Percentiles rank a stretch among this genome's conserved stretches.
phyloP scores from a whole-genome alignment of 768 basidiomycete genomes.

The Suillus weaverae region DNA sequence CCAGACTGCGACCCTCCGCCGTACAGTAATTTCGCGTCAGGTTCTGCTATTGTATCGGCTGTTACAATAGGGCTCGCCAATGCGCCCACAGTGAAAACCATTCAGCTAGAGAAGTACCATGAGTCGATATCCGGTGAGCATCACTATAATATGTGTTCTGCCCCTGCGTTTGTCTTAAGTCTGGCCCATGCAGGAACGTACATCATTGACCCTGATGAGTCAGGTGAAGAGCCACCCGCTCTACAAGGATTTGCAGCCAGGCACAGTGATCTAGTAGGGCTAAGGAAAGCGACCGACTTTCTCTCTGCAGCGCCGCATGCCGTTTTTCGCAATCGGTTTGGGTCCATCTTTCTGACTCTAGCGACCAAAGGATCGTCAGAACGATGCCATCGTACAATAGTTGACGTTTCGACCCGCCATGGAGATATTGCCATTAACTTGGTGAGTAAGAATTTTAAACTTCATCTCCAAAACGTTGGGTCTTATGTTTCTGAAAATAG shows the following conservation, averaged over 20 bases:
- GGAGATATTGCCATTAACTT: conserved; percentile 34
- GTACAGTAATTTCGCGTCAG: neutral
- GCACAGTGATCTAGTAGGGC: conserved; percentile 22
- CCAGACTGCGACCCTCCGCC: neutral
- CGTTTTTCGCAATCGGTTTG: conserved; percentile 44
- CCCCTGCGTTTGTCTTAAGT: neutral
- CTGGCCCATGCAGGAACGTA: conserved; percentile 36
- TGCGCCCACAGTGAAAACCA: neutral
- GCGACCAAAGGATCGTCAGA: conserved; percentile 38
- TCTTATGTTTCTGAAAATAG: conserved; percentile 13
- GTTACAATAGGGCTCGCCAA: neutral
- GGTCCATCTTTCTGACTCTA: conserved; percentile 38
- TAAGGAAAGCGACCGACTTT: conserved; percentile 21
- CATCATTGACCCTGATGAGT: conserved; percentile 39
- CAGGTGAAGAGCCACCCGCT: conserved; percentile 23
- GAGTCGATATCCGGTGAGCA: conserved; percentile 35
- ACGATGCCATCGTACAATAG: conserved; percentile 33
- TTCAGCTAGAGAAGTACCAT: conserved; percentile 12
- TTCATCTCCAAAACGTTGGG: neutral
- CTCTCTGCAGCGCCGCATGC: conserved; percentile 21
- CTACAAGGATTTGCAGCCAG: conserved; percentile 4
- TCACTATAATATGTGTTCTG: neutral
- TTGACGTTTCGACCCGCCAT: conserved; percentile 37
- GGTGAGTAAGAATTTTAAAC: conserved; percentile 8
- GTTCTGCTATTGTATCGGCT: neutral